Evolutionary conservation across 208 protist species (phyloP).

Genomic region (Crithidia bombi): DNA sequence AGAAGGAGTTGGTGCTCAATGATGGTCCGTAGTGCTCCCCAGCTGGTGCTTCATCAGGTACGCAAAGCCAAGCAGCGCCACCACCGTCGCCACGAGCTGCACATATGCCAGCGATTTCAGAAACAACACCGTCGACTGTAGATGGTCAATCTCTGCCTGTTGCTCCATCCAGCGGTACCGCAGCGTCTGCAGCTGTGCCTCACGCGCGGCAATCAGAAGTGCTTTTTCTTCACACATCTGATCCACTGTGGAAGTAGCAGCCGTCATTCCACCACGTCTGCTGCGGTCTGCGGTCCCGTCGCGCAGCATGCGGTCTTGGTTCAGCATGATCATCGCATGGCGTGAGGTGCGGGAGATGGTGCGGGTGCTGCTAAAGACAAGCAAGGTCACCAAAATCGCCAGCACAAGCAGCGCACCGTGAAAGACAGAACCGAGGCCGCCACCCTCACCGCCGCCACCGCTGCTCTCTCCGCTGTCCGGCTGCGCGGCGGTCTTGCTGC

Average conservation of each 20-base stretch:
- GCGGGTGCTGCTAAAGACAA: slow-evolving; percentile 56
- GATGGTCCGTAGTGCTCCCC: neutral
- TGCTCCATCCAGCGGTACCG: slow-evolving; percentile 85
- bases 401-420: slow-evolving; percentile 69
- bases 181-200: slow-evolving; percentile 79
- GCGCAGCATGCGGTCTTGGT: slow-evolving; percentile 22
- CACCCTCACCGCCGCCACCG: slow-evolving; percentile 25
- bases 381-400: slow-evolving; percentile 61
- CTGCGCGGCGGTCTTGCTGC: slow-evolving; percentile 4
- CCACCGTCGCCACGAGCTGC: slow-evolving; percentile 43
- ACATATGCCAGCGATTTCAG: slow-evolving; percentile 56
- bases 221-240: slow-evolving; percentile 61
- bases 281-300: neutral
- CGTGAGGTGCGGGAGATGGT: slow-evolving; percentile 41
- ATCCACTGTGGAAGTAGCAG: slow-evolving; percentile 6
- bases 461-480: slow-evolving; percentile 4
- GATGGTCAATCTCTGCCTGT: slow-evolving; percentile 41
- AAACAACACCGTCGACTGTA: slow-evolving; percentile 58
- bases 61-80: slow-evolving; percentile 26
- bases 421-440: slow-evolving; percentile 46
- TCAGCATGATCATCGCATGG: slow-evolving; percentile 33
- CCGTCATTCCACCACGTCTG: neutral
- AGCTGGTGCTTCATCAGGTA: slow-evolving; percentile 23
- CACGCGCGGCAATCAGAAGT: slow-evolving; percentile 60
- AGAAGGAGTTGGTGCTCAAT: neutral